Evolutionary conservation across 2,329 filamentous ascomycete genomes (phyloP).

Genomic region (Pyrenochaeta sp.): DNA sequence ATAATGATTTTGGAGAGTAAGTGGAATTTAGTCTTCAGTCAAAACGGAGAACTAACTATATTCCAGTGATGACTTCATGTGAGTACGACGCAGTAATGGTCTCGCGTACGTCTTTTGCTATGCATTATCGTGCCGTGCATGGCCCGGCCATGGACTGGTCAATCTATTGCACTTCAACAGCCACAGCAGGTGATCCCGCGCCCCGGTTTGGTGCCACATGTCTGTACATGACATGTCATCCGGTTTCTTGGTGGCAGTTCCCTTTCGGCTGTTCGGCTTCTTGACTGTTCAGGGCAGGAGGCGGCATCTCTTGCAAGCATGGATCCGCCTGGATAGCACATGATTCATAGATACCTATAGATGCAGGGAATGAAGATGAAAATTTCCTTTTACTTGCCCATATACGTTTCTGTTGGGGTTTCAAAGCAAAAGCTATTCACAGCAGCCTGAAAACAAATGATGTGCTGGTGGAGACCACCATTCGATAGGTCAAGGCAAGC

Average conservation of each 20-base stretch:
- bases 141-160: neutral
- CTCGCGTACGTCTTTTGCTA: neutral
- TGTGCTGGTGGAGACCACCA: no score
- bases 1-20: slow-evolving; percentile 87
- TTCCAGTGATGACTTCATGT: slow-evolving; percentile 51
- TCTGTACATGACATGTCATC: neutral
- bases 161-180: neutral
- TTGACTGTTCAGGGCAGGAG: neutral
- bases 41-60: slow-evolving; percentile 24
- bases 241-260: neutral
- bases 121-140: neutral
- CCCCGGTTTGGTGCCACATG: neutral
- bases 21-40: slow-evolving; percentile 51
- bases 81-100: slow-evolving; percentile 20
- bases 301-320: slow-evolving; percentile 3
- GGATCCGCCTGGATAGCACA: neutral
- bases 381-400: neutral
- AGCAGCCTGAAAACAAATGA: no score
- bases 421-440: no score
- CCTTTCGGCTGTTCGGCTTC: neutral
- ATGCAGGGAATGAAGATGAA: neutral
- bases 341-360: slow-evolving; percentile 3
- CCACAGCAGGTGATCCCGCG: neutral
- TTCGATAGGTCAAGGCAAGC: no score
- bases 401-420: neutral